Evolutionary conservation across 768 basidiomycete genomes (phyloP).

Genomic region (Tylopilus rubrobrunneus): DNA sequence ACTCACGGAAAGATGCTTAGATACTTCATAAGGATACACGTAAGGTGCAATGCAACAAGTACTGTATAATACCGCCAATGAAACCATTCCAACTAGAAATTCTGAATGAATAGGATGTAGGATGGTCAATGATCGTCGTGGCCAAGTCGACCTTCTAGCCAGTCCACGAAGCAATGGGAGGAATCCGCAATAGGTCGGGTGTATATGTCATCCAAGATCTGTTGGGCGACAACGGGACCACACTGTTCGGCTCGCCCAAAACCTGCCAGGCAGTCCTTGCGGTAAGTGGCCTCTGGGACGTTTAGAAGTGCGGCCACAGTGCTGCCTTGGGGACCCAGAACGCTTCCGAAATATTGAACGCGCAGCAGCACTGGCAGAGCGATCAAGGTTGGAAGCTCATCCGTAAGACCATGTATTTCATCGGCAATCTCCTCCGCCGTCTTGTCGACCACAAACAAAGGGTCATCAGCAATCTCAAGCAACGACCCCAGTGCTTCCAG

Average conservation of each 20-base stretch:
- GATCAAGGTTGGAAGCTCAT: slow-evolving; percentile 69
- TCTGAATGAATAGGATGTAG: too few species aligned
- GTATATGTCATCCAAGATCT: slow-evolving; percentile 50
- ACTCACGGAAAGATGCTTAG: neutral
- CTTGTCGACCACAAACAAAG: slow-evolving; percentile 20
- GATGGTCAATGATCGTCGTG: slow-evolving; percentile 16
- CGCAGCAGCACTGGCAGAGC: slow-evolving; percentile 66
- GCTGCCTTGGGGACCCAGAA: slow-evolving; percentile 15
- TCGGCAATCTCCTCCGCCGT: slow-evolving; percentile 26
- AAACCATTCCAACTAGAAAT: too few species aligned
- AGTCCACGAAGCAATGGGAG: slow-evolving; percentile 34
- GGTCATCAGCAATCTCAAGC: slow-evolving; percentile 46
- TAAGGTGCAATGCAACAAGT: neutral
- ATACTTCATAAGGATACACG: neutral
- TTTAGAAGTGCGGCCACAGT: slow-evolving; percentile 52
- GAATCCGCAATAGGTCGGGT: slow-evolving; percentile 30
- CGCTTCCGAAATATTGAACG: slow-evolving; percentile 29
- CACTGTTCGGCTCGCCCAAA: slow-evolving; percentile 79
- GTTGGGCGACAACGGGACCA: slow-evolving; percentile 52
- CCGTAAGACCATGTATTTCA: slow-evolving; percentile 52
- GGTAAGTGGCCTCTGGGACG: slow-evolving; percentile 59
- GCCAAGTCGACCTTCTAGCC: slow-evolving; percentile 38
- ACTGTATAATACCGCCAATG: neutral
- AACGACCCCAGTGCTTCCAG: slow-evolving; percentile 54
- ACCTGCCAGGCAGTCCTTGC: slow-evolving; percentile 64